Evolutionary conservation across 2,329 filamentous ascomycete species (phyloP), one percentile per base, ranked within the genome.

Genomic region (Orbilia brochopaga): DNA sequence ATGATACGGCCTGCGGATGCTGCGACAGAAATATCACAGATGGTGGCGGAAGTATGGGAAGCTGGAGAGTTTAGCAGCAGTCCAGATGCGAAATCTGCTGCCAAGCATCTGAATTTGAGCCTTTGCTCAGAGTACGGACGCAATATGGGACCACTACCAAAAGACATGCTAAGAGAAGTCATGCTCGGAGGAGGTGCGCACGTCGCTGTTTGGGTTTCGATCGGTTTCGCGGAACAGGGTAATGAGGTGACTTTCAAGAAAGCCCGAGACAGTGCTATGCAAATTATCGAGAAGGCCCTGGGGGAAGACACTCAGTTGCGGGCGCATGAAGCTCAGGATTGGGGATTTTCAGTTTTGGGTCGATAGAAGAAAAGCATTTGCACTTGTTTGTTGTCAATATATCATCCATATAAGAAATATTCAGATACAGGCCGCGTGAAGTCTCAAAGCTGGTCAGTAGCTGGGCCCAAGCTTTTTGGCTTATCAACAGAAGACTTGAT

Each of bases 41-140:
- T 73, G 69, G 42, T 67, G 19, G 69, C 69, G 2, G 69, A 73
- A 48, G 57, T 64, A 8, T 72, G 67, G 67, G 67, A 72, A 32
- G 67, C 54, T 10, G 67, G 67, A 17, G 60, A 72, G n/a, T 72
- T 72, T 35, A 40, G 67, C n/a, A 50, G 60, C 46, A 60, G 54
- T 37, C 27, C 40, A 3, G 32, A 57, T 37, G 60, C 67, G 21
- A 65, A 65, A 35, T 4, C 35, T 23, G 67, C 67, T n/a, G 55
- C 67, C 19, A 60, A 57, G 13, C 21, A 51, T 15, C 17, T 72
- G 23, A 37, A 50, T 8, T 30, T 40, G 7, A 50, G 55, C 1
- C 51, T 72, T 32, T 72, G 67, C 35, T 65, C 50, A n/a, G 46
- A 55, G 21, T 72, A 72, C 19, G 61, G 48, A 13, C 10, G 32